These are phyloP conservation scores for Microcos paniculata DNA, from an alignment of 345 rosid genomes.

Conservation along the genomic window DNA sequence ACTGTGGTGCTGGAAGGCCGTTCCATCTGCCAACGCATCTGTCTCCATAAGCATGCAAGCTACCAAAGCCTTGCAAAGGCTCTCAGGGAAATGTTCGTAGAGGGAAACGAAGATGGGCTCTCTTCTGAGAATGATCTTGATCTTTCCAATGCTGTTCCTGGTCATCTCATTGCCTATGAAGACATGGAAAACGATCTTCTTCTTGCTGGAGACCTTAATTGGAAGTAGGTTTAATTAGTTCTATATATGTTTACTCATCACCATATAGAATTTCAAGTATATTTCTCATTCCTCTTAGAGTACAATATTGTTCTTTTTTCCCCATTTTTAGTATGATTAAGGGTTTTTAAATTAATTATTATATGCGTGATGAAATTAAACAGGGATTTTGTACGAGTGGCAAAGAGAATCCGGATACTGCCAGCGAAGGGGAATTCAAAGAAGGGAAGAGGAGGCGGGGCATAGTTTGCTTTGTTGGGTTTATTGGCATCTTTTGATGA, in stretches of 20 bases:
- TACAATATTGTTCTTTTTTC: neutral
- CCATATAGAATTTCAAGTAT: neutral
- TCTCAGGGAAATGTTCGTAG: slow-evolving; percentile 79
- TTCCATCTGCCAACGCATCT: slow-evolving; percentile 83
- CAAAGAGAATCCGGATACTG: slow-evolving; percentile 82
- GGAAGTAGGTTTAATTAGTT: slow-evolving; percentile 54
- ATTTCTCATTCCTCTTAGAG: neutral
- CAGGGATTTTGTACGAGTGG: slow-evolving; percentile 93
- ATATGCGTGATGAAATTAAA: slow-evolving; percentile 18
- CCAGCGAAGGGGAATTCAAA: slow-evolving; percentile 67
- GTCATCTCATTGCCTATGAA: slow-evolving; percentile 79
- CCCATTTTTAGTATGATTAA: neutral
- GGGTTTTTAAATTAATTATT: neutral
- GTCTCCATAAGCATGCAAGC: slow-evolving; percentile 72
- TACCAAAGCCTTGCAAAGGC: slow-evolving; percentile 81
- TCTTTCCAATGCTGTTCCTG: slow-evolving; percentile 83
- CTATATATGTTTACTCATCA: neutral
- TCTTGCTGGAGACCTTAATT: slow-evolving; percentile 86
- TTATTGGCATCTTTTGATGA: neutral
- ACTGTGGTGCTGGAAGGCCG: slow-evolving; percentile 90
- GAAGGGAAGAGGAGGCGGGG: slow-evolving; percentile 38
- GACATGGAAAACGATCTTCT: slow-evolving; percentile 93
- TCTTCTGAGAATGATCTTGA: slow-evolving; percentile 41
- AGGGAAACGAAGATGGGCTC: slow-evolving; percentile 28
- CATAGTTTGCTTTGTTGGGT: neutral